Base-by-base conservation (phyloP, 1,284 basidiomycete genomes). In the Ceratobasidium sp. region DNA sequence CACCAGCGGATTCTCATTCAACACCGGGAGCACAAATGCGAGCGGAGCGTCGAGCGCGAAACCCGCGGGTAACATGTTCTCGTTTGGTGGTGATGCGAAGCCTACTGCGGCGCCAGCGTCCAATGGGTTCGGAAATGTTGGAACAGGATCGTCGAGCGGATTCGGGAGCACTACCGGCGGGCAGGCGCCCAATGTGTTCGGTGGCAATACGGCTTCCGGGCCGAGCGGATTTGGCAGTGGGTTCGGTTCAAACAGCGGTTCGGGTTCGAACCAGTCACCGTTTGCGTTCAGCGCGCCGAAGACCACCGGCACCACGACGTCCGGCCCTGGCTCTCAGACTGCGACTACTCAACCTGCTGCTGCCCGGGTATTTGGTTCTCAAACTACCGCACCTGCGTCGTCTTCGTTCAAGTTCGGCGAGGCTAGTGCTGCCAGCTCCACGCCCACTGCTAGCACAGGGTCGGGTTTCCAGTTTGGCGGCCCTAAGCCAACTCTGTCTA, bases 401-500 rank as follows among this genome's bases (percentile, higher is more conserved):
- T 45, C 33, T n/a, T n/a, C 11, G 1, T 66, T 66, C 64, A 66
- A 66, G 64, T 66, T 66, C 24, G 48, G 48, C 36, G 53, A 29
- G 24, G 45, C 66, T 5, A 69, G 47, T 31, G 29, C 36, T 29
- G 24, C 41, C 22, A 65, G n/a, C 24, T 14, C 53, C 36, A 36
- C 45, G 31, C 11, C 62, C 50, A 14, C 62, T 2, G 45, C 62
- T 29, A 31, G 22, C 27, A 50, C 62, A 5, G 27, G 36, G n/a
- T 64, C 62, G 14, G 47, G 45, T 17, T 69, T 69, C 66, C 45
- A 41, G 22, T 69, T 69, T 45, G 66, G 64, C 6, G 64, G 48
- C 7, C 50, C 64, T n/a, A 69, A 69, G 66, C 66, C 66, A 45
- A 69, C 53, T 4, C 19, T 69, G 15, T 57, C 51, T 56, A 69